These are phyloP conservation scores for Simplicillium sp. DNA, from an alignment of 2,329 filamentous ascomycete species.

Conservation along the genomic window DNA sequence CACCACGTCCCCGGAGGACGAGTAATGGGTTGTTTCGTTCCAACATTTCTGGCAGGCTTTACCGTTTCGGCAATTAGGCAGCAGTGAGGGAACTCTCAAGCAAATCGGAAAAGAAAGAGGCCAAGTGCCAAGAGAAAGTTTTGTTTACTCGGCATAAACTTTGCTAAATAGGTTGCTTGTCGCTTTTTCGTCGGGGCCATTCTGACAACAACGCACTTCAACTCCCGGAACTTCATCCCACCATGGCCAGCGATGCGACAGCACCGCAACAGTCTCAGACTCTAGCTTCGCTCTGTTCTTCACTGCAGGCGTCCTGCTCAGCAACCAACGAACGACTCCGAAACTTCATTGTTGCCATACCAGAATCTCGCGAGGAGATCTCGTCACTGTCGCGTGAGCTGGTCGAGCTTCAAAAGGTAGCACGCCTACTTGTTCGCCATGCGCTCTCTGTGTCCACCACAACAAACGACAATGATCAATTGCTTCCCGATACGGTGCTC, in stretches of 20 bases:
- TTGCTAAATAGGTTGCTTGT: too few species aligned
- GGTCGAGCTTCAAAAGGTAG: conserved; percentile 14
- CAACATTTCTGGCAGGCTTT: too few species aligned
- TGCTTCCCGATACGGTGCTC: conserved; percentile 7
- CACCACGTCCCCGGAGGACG: too few species aligned
- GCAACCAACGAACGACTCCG: conserved; percentile 12
- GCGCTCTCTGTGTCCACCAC: conserved; percentile 8
- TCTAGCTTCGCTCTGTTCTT: conserved; percentile 11
- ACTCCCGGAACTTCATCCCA: too few species aligned
- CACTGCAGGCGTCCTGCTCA: conserved; percentile 12
- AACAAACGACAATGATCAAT: conserved; percentile 8
- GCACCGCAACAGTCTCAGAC: not conserved
- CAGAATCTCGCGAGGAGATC: conserved; percentile 14
- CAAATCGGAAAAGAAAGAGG: too few species aligned
- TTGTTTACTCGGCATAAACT: too few species aligned
- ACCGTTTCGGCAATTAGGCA: too few species aligned
- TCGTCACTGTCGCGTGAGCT: conserved; percentile 16
- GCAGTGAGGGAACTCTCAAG: too few species aligned
- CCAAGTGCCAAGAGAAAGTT: too few species aligned
- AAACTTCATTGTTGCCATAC: conserved; percentile 13
- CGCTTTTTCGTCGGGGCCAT: too few species aligned
- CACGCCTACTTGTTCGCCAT: conserved; percentile 15
- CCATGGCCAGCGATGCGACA: not conserved
- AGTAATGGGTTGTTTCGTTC: too few species aligned
- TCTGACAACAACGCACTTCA: too few species aligned